These are phyloP conservation scores for Copromyces sp. DNA, from an alignment of 495 filamentous ascomycete species.

Conservation along the genomic window DNA sequence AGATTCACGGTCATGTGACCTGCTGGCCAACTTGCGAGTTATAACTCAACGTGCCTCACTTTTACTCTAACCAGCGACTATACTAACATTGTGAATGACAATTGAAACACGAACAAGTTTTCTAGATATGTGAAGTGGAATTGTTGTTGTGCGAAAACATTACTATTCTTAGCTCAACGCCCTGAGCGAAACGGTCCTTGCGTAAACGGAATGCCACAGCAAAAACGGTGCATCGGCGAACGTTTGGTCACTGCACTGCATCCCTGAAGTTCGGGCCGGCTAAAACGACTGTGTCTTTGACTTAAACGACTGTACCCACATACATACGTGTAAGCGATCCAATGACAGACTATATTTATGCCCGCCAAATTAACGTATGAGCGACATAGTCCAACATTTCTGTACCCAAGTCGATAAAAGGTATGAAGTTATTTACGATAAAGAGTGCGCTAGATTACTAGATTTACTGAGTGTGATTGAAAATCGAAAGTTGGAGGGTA, in stretches of 20 bases:
- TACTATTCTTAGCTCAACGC: background rate
- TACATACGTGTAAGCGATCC: no score
- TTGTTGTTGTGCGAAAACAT: background rate
- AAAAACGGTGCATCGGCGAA: background rate
- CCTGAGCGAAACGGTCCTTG: background rate
- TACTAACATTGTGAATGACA: background rate
- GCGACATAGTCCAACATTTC: no score
- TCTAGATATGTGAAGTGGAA: background rate
- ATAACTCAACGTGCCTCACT: background rate
- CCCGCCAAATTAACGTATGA: no score
- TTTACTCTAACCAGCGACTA: background rate
- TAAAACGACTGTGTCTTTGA: no score
- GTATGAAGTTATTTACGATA: no score
- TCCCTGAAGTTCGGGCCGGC: background rate
- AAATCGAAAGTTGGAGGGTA: no score
- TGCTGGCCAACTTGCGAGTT: background rate
- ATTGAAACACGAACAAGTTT: fast-evolving
- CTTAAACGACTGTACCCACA: no score
- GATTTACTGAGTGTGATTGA: no score
- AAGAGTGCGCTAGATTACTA: no score
- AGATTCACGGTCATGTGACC: background rate
- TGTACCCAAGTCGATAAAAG: no score
- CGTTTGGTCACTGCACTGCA: background rate
- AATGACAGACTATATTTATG: no score
- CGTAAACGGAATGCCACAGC: background rate